Percentiles rank a stretch among this genome's conserved stretches.
These are phyloP conservation scores for Irpex rosettiformis DNA, from an alignment of 1,284 basidiomycete genomes.

Conservation along the genomic window DNA sequence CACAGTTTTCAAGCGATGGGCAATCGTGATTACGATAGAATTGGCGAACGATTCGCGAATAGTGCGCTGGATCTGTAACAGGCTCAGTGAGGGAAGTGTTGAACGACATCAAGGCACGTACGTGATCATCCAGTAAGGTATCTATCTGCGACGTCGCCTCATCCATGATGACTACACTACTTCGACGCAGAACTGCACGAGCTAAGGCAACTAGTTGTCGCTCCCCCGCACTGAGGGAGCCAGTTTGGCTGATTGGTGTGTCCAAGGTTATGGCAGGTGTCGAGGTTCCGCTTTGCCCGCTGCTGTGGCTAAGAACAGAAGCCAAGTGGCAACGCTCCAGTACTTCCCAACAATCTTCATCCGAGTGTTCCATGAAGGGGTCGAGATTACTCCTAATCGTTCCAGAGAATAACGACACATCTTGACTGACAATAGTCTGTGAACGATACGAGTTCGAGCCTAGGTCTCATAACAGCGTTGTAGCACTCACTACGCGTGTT, in stretches of 20 bases:
- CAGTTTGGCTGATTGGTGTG: constrained; percentile 63
- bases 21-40: constrained; percentile 82
- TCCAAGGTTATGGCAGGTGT: constrained; percentile 41
- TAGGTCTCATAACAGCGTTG: not conserved
- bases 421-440: constrained; percentile 79
- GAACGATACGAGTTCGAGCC: not conserved
- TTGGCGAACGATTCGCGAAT: constrained; percentile 73
- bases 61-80: constrained; percentile 69
- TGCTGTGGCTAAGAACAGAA: constrained; percentile 31
- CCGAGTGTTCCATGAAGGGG: constrained; percentile 60
- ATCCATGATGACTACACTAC: constrained; percentile 83
- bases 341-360: constrained; percentile 63
- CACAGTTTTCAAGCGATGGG: constrained; percentile 71
- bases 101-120: constrained; percentile 20
- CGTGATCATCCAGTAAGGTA: constrained; percentile 66
- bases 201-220: constrained; percentile 77
- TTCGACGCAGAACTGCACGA: constrained; percentile 69
- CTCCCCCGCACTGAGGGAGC: constrained; percentile 77
- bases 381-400: constrained; percentile 80
- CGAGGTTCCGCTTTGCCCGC: constrained; percentile 15
- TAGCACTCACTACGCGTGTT: constrained; percentile 50
- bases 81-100: not conserved
- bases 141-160: constrained; percentile 82
- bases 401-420: constrained; percentile 83
- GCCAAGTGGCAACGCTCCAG: constrained; percentile 62